Base-by-base conservation (phyloP, 306 rosid species). In the Cicer bijugum region DNA sequence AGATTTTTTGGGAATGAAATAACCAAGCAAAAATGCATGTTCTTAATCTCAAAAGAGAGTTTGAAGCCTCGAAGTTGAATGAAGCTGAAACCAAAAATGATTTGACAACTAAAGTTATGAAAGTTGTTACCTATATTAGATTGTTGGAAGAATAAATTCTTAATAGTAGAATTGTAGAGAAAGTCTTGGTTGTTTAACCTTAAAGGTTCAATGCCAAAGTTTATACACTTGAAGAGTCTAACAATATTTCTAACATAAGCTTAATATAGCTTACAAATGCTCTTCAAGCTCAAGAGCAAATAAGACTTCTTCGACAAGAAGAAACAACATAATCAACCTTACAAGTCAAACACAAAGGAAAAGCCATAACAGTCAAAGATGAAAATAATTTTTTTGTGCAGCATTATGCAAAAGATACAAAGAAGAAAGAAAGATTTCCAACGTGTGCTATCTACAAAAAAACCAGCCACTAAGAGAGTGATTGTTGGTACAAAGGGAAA, bases 261-360 rank as follows among this genome's bases (percentile, higher is more conserved):
- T 20, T 57, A 12, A 58, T 2, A 23, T 9, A 28, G 64, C 42
- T 58, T 4, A 6, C 33, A 58, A 10, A 58, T 28, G 42, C 16
- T 28, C 40, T 58, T 58, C 40, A 58, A 58, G 64, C 42, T 58
- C 64, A 33, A 28, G 64, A 9, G 6, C 42, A 58, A 6, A 58
- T 0, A 20, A 55, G 61, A 19, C 12, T 20, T 55, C 23, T 55
- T 1, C 8, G 38, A 17, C n/a, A 17, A 14, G 61, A 55, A 12
- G 61, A 20, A 17, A 12, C 6, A 55, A 55, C 2, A 8, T 6
- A 55, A 20, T 0, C 6, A 17, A 12, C 61, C 12, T 9, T 55
- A 9, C n/a, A 58, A 58, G 42, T 23, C 8, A 58, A 12, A 11
- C 40, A 23, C 64, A 58, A 23, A 28, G 14, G 33, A 23, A 23